Evolutionary conservation across 2,329 filamentous ascomycete genomes (phyloP).

Genomic region (Penicillium sp.): DNA sequence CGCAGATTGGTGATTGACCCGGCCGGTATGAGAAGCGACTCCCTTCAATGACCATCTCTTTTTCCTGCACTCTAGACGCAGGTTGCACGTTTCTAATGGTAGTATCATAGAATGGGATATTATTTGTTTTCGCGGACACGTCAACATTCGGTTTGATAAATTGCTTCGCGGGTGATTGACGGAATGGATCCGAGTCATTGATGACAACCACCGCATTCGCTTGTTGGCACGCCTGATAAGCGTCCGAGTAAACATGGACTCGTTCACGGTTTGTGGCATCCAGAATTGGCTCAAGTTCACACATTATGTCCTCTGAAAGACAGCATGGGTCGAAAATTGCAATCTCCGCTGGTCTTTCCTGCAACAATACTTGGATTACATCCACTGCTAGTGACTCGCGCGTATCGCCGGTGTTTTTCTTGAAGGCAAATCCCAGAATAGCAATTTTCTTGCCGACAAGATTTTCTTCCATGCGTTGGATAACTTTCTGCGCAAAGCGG

Average conservation of each 20-base stretch:
- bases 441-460: constrained; percentile 67
- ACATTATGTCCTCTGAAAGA: constrained; percentile 34
- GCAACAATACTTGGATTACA: constrained; percentile 62
- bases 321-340: constrained; percentile 64
- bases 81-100: neutral
- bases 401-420: constrained; percentile 73
- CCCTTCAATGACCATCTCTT: constrained; percentile 10
- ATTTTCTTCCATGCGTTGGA: constrained; percentile 65
- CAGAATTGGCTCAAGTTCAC: constrained; percentile 31
- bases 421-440: constrained; percentile 73
- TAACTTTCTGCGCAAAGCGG: constrained; percentile 64
- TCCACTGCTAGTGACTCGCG: constrained; percentile 67
- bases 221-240: constrained; percentile 44
- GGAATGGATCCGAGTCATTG: constrained; percentile 54
- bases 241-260: constrained; percentile 39
- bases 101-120: neutral
- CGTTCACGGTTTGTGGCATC: constrained; percentile 3
- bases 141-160: neutral
- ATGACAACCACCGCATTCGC: constrained; percentile 49
- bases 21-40: constrained; percentile 19
- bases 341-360: constrained; percentile 61
- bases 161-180: constrained; percentile 22
- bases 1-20: constrained; percentile 23
- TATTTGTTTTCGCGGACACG: neutral
- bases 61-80: neutral